Base-by-base conservation (phyloP, 345 rosid genomes). In the Citrus reticulata region DNA sequence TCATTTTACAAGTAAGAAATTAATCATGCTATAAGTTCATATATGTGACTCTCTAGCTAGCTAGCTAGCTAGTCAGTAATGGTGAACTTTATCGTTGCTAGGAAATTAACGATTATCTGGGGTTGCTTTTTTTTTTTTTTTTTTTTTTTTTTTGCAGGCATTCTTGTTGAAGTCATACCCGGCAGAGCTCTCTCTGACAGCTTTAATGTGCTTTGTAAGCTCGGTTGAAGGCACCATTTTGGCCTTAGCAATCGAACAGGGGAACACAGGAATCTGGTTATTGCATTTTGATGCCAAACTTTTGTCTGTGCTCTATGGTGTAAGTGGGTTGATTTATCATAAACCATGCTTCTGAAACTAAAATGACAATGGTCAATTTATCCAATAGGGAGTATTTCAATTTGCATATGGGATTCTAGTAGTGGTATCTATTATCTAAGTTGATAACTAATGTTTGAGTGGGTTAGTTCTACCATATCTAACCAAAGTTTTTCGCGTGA, bases 141-240 rank as follows among this genome's bases (percentile, higher is more conserved):
- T 32, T 32, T 30, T 30, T 0, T 1, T 64, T 19, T 40, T 62
- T 37, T 0, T 60, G 16, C 77, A 91, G 97, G 93, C 91, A 72
- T 86, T 84, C 34, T 85, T 89, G 8, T 74, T 88, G 68, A 86
- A 70, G 58, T 75, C 91, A 9, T 95, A 93, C 86, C 92, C 90
- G 20, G 91, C 90, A 6, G 88, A 87, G 92, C 95, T 91, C 20
- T 84, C 96, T 49, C 77, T 89, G 9, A 82, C 96, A 9, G 89
- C 91, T 16, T 75, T 93, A 40, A 89, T 93, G 68, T 94, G 97
- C 88, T 24, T 77, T n/a, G 78, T 81, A 83, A 92, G 97, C 51
- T 75, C 86, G 13, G 68, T 91, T 46, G 91, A 88, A 78, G 92
- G 94, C 46, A 32, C 78, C 2, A 59, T 88, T 40, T 34, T 89